A percentile compares a stretch with the other conserved stretches of the same genome.
These are phyloP conservation scores for Sextonia rubra DNA, from an alignment of 164 flowering plant species.

Conservation along the genomic window DNA sequence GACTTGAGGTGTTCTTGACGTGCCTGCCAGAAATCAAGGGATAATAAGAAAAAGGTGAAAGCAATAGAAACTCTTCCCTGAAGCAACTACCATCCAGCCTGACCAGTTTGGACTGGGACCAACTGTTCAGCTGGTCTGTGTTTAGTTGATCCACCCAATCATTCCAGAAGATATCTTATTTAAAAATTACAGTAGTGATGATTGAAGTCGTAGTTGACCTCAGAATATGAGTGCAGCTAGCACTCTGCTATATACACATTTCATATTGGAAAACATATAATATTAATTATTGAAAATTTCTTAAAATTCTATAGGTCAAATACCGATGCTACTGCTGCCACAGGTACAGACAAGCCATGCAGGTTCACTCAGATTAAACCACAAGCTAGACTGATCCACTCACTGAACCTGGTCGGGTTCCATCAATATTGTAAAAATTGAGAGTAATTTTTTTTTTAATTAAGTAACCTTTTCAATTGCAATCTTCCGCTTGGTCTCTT, in stretches of 20 bases:
- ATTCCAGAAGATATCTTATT: background rate
- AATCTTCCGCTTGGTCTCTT: conserved; percentile 91
- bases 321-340: too few relatives aligned
- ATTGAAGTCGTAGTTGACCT: too few relatives aligned
- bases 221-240: background rate
- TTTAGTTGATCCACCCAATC: background rate
- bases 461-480: conserved; percentile 87
- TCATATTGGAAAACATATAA: background rate
- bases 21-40: conserved; percentile 43
- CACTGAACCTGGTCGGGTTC: background rate
- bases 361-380: too few relatives aligned
- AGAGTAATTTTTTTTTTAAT: background rate
- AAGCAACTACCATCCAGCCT: background rate
- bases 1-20: conserved; percentile 95
- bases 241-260: background rate
- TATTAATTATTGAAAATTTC: background rate
- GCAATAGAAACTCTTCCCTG: conserved; percentile 2
- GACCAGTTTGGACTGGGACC: background rate
- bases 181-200: too few relatives aligned
- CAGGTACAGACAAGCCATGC: too few relatives aligned
- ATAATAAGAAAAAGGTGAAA: background rate
- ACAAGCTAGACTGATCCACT: background rate
- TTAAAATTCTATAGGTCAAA: too few relatives aligned
- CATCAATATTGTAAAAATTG: too few relatives aligned
- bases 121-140: background rate